Base-by-base conservation (phyloP, 108 stramenopile species). In the Stephanodiscus triporus region DNA sequence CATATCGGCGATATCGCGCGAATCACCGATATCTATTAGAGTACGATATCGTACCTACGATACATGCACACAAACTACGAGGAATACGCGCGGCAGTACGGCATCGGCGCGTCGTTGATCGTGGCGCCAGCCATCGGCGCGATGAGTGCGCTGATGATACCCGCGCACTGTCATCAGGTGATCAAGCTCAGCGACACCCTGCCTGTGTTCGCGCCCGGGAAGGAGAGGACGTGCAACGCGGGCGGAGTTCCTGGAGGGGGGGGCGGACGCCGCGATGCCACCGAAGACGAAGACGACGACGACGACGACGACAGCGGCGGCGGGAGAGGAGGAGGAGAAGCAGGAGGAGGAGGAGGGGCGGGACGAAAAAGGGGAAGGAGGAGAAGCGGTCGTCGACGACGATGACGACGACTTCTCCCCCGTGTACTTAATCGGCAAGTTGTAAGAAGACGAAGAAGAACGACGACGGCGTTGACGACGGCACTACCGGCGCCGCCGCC, bases 361-460 rank as follows among this genome's bases (percentile, higher is more conserved):
- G n/a, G n/a, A n/a, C n/a, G n/a, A n/a, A n/a, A n/a, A n/a, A n/a
- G n/a, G n/a, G n/a, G n/a, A n/a, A n/a, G n/a, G n/a, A n/a, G n/a
- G n/a, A n/a, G n/a, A n/a, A n/a, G n/a, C n/a, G n/a, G n/a, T n/a
- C n/a, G n/a, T 37, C 20, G 73, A 56, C 20, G n/a, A 65, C 23
- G 4, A 50, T 0, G 65, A 54, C 1, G 47, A 56, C n/a, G 72
- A 72, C 34, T 26, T 54, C 27, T 57, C 84, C 14, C 59, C 80
- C n/a, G 86, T 89, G 1, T 98, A 98, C 73, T 98, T 97, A 62
- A 91, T 98, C 76, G 97, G 97, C 57, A 98, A 97, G 67, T 70
- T 96, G 58, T n/a, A n/a, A n/a, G n/a, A n/a, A n/a, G n/a, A n/a
- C n/a, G n/a, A n/a, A n/a, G n/a, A n/a, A n/a, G n/a, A n/a, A n/a